These are phyloP conservation scores for Acidiella bohemica DNA, from an alignment of 495 filamentous ascomycete genomes.

Conservation along the genomic window DNA sequence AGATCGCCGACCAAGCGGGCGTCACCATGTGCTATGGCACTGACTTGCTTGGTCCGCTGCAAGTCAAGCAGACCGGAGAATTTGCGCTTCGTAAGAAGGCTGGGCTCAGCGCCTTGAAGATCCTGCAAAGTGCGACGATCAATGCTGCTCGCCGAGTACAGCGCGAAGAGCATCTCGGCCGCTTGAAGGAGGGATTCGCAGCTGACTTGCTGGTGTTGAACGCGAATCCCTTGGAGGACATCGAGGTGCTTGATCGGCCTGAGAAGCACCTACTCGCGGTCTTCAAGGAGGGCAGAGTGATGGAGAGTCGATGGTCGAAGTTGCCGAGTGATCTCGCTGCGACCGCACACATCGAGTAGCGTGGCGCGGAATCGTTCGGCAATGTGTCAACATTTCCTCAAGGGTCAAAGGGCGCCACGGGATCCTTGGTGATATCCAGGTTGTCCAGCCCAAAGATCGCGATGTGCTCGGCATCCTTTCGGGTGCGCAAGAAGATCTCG, in stretches of 20 bases:
- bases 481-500: constrained; percentile 12
- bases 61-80: constrained; percentile 36
- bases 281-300: constrained; percentile 38
- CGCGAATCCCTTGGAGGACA: constrained; percentile 39
- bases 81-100: constrained; percentile 36
- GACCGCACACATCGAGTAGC: constrained; percentile 7
- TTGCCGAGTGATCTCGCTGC: constrained; percentile 14
- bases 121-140: constrained; percentile 40
- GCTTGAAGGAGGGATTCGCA: constrained; percentile 26
- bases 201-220: constrained; percentile 20
- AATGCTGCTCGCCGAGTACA: constrained; percentile 37
- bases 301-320: constrained; percentile 32
- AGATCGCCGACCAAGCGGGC: constrained; percentile 35
- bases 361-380: not conserved
- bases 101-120: constrained; percentile 27
- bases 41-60: constrained; percentile 39
- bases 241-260: constrained; percentile 36
- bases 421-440: constrained; percentile 15
- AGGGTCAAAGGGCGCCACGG: constrained; percentile 8
- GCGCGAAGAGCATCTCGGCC: constrained; percentile 32
- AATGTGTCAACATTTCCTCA: not conserved
- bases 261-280: constrained; percentile 35
- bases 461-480: constrained; percentile 19
- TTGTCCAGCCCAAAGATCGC: constrained; percentile 23
- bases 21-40: constrained; percentile 43